These are phyloP conservation scores for Bocquillonia castaneifolia DNA, from an alignment of 441 rosid species.

Conservation along the genomic window DNA sequence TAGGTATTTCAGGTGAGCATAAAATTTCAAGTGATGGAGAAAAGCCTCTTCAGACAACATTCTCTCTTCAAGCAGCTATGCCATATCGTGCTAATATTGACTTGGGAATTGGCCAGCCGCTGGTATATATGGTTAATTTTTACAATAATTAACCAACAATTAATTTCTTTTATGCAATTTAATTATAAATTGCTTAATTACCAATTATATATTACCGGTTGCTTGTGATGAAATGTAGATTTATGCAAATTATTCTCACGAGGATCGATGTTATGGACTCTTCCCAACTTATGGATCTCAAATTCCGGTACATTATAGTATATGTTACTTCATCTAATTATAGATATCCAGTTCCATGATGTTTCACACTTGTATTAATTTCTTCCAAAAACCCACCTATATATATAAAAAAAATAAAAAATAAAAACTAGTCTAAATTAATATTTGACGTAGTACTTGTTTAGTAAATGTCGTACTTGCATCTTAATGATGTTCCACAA, in stretches of 20 bases:
- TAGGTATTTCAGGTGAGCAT: conserved; percentile 42
- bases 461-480: no score
- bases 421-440: no score
- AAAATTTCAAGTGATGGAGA: conserved; percentile 46
- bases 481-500: no score
- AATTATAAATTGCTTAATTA: conserved; percentile 4
- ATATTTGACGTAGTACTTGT: no score
- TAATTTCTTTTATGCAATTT: conserved; percentile 1
- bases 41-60: conserved; percentile 38
- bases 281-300: conserved; percentile 68
- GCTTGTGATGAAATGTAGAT: conserved; percentile 37
- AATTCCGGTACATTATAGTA: conserved; percentile 35
- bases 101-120: conserved; percentile 55
- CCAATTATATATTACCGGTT: no score
- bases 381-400: background rate
- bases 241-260: conserved; percentile 52
- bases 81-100: conserved; percentile 45
- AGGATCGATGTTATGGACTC: conserved; percentile 62
- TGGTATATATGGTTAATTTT: conserved; percentile 33
- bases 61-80: conserved; percentile 45
- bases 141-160: conserved; percentile 4
- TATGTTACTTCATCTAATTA: background rate
- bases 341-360: background rate
- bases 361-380: no score
- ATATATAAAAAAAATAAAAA: no score